Percentiles rank a stretch among this genome's conserved stretches.
phyloP scores from a whole-genome alignment of 2,329 filamentous ascomycete species.

The Neopestalotiopsis sp. region DNA sequence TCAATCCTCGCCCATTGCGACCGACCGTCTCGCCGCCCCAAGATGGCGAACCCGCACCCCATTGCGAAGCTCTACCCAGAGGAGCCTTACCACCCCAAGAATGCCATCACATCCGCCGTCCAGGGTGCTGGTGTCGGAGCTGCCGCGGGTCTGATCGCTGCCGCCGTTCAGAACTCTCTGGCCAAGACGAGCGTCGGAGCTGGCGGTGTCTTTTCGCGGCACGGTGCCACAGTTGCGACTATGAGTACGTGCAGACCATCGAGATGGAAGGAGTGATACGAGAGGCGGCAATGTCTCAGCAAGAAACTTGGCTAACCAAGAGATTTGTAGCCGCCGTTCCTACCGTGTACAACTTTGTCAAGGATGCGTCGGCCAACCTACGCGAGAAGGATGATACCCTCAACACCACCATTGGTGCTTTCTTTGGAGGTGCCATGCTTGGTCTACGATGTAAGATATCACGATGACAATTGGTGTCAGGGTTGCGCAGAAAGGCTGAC shows the following conservation, averaged over 20 bases:
- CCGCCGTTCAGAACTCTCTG: slow-evolving; percentile 86
- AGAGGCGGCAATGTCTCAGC: background rate
- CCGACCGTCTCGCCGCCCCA: slow-evolving; percentile 26
- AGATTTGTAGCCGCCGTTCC: slow-evolving; percentile 67
- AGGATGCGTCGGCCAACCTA: slow-evolving; percentile 79
- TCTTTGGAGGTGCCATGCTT: slow-evolving; percentile 73
- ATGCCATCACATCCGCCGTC: slow-evolving; percentile 72
- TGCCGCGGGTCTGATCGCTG: slow-evolving; percentile 71
- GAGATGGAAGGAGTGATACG: background rate
- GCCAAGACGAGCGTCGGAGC: slow-evolving; percentile 81
- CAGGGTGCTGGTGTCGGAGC: slow-evolving; percentile 70
- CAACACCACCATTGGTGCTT: slow-evolving; percentile 78
- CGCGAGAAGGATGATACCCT: slow-evolving; percentile 81
- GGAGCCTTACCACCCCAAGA: slow-evolving; percentile 70
- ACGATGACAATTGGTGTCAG: background rate
- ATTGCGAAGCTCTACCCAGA: slow-evolving; percentile 37
- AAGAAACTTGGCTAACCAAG: slow-evolving; percentile 22
- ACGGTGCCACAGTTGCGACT: slow-evolving; percentile 73
- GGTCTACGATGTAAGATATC: slow-evolving; percentile 72
- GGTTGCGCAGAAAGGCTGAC: slow-evolving; percentile 1
- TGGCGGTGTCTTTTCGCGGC: slow-evolving; percentile 79
- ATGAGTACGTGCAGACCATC: slow-evolving; percentile 45
- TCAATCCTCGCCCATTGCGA: slow-evolving; percentile 22
- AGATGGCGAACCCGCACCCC: slow-evolving; percentile 38
- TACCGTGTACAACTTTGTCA: slow-evolving; percentile 78